Base-by-base conservation (phyloP, 2,329 filamentous ascomycete genomes). In the Bipolaris bicolor region DNA sequence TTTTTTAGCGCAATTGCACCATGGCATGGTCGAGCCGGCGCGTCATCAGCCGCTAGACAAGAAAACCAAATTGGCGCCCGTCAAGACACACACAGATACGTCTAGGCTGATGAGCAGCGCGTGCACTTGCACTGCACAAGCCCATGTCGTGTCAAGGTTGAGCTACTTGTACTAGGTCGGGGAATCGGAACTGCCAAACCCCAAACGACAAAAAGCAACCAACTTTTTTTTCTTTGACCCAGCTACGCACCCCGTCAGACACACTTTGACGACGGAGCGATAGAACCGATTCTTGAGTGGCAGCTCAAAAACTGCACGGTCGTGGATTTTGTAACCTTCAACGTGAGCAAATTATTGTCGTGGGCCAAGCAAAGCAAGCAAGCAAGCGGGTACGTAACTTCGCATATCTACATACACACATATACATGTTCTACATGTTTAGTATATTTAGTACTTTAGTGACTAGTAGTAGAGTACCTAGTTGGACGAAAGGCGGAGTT, bases 111-210 rank as follows among this genome's bases (percentile, higher is more conserved):
- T 41, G 39, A 46, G 26, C 9, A 26, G 24, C 24, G 24, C 24
- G 24, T 24, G 22, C 22, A 24, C 22, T 22, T 26, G 26, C 49
- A 33, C 52, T 34, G 52, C 58, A 46, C 40, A 41, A 41, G 26
- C 43, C 58, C 51, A 53, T 44, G 39, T n/a, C 43, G 57, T 54
- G 43, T 52, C 49, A 52, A 48, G 50, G 29, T 29, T 60, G 48
- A 43, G 43, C 45, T 60, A 11, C 33, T 49, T 11, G n/a, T n/a
- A n/a, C n/a, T n/a, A 56, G 41, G 37, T 29, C 57, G 57, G 60
- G 57, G 51, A 50, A 33, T 22, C 48, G 55, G 59, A 51, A 51
- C 37, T 15, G 41, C 18, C 18, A 45, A 37, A 50, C 46, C 49
- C 40, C 44, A 48, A 58, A 54, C 47, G 51, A 47, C 33, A 33